phyloP scores from a whole-genome alignment of 768 basidiomycete species.

The Lactarius indigo region DNA sequence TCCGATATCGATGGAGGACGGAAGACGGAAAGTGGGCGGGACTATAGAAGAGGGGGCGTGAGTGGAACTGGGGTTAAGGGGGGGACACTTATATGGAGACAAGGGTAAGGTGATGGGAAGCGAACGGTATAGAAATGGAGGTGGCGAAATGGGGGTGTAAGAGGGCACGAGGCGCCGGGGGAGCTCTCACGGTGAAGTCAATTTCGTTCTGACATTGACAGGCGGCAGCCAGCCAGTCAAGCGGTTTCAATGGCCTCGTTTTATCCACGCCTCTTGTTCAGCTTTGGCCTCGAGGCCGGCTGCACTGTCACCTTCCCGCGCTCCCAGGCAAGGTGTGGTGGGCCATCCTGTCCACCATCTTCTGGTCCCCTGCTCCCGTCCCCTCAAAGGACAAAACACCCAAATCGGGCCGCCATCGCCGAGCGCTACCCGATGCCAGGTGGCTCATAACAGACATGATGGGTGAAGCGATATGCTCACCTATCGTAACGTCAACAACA shows the following conservation, averaged over 20 bases:
- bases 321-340: background rate
- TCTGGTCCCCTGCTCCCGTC: background rate
- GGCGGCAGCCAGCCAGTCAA: conserved; percentile 13
- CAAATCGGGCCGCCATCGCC: conserved; percentile 23
- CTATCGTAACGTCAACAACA: background rate
- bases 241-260: conserved; percentile 18
- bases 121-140: background rate
- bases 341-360: background rate
- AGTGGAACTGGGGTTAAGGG: conserved; percentile 12
- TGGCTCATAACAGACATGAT: conserved; percentile 11
- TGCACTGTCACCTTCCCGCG: background rate
- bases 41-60: conserved; percentile 23
- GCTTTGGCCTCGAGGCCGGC: conserved; percentile 13
- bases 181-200: conserved; percentile 15
- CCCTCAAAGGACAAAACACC: conserved; percentile 1
- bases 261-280: conserved; percentile 15
- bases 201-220: conserved; percentile 18
- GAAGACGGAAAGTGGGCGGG: background rate
- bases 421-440: conserved; percentile 15
- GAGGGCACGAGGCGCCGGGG: conserved; percentile 17
- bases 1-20: conserved; percentile 19
- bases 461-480: conserved; percentile 14
- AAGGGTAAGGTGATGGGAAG: conserved; percentile 5
- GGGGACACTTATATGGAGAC: conserved; percentile 19
- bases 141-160: background rate